phyloP scores from a whole-genome alignment of 2,329 filamentous ascomycete genomes.

The Colletotrichum sp. region DNA sequence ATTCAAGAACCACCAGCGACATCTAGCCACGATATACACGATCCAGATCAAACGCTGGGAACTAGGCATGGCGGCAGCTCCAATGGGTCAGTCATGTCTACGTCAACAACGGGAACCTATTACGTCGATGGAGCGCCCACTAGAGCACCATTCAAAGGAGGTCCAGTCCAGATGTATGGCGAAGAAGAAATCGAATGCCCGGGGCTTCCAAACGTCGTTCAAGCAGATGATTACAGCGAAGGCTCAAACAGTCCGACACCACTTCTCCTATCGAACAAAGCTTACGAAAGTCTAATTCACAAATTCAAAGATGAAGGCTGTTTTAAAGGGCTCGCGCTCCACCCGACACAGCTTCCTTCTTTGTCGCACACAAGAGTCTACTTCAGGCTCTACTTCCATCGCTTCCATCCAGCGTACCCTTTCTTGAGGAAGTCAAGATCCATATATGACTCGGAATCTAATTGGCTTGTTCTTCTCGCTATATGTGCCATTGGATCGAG shows the following conservation, averaged over 20 bases:
- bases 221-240: not conserved
- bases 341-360: not conserved
- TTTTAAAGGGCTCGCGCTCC: not conserved
- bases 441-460: not conserved
- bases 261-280: not conserved
- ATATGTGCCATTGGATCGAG: not conserved
- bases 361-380: not conserved
- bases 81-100: not conserved
- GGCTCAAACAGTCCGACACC: not conserved
- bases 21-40: not conserved
- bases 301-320: not conserved
- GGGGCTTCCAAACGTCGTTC: not conserved
- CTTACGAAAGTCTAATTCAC: not conserved
- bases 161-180: not conserved
- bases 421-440: not conserved
- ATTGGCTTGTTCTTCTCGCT: not conserved
- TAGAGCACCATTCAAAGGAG: slow-evolving; percentile 2
- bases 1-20: not conserved
- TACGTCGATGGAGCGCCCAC: slow-evolving; percentile 3
- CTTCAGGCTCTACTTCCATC: not conserved
- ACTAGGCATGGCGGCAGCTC: not conserved
- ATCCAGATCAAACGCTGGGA: not conserved
- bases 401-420: not conserved
- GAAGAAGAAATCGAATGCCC: not conserved
- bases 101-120: not conserved